These are phyloP conservation scores for Harringtonia aguacate DNA, from an alignment of 2,329 filamentous ascomycete species.

Conservation along the genomic window DNA sequence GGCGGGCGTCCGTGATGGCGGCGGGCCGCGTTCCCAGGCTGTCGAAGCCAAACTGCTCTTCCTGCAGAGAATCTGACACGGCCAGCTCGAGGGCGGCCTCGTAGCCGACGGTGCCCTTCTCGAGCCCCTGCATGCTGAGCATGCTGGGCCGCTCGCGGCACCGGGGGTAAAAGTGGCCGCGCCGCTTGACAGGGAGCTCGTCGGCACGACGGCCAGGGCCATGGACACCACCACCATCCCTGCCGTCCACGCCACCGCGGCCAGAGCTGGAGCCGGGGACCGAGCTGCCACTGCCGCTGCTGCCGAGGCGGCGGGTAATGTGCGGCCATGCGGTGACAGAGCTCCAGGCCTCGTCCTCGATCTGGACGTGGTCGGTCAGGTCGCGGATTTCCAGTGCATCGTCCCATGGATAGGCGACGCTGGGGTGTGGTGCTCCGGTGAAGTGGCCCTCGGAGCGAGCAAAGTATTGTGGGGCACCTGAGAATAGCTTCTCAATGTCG, in stretches of 20 bases:
- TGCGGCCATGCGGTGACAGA: slow-evolving; percentile 53
- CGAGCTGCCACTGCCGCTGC: background rate
- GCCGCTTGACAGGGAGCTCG: slow-evolving; percentile 31
- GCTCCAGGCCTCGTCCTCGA: slow-evolving; percentile 53
- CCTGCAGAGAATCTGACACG: slow-evolving; percentile 52
- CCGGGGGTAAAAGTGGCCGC: slow-evolving; percentile 47
- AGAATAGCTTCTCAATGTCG: slow-evolving; percentile 61
- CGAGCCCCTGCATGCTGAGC: slow-evolving; percentile 60
- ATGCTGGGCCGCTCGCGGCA: slow-evolving; percentile 57
- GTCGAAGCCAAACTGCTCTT: slow-evolving; percentile 50
- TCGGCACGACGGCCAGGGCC: too few relatives aligned
- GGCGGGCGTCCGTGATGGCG: slow-evolving; percentile 45
- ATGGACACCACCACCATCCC: too few relatives aligned
- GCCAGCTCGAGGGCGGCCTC: slow-evolving; percentile 56
- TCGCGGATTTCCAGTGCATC: slow-evolving; percentile 49
- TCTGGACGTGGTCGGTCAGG: slow-evolving; percentile 52
- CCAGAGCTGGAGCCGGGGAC: slow-evolving; percentile 33
- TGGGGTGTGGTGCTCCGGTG: slow-evolving; percentile 49
- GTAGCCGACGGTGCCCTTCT: slow-evolving; percentile 61
- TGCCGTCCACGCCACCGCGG: slow-evolving; percentile 15
- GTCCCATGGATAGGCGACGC: slow-evolving; percentile 59
- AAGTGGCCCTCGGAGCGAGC: slow-evolving; percentile 48
- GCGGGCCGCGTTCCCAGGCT: slow-evolving; percentile 42
- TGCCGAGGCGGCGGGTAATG: slow-evolving; percentile 33
- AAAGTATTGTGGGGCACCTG: slow-evolving; percentile 65